Base-by-base conservation (phyloP, 2,329 filamentous ascomycete species). In the Phialocephala subalpina region DNA sequence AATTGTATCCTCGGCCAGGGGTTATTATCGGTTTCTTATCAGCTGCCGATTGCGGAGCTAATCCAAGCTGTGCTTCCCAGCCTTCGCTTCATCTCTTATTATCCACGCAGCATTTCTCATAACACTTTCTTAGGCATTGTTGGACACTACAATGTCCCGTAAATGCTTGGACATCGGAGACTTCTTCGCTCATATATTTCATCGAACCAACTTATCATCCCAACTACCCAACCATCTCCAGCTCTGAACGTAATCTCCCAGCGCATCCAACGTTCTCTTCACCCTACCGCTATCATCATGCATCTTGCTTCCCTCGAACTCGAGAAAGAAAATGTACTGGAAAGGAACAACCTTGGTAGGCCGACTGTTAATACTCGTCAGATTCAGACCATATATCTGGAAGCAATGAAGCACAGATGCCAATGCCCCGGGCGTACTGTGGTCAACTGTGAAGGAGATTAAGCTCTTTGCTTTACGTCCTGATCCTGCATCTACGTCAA, bases 241-340 rank as follows among this genome's bases (percentile, higher is more conserved):
- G 56, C 80, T 83, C 77, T 86, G 81, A n/a, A 88, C 87, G 68
- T 88, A 85, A 35, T 76, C 77, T 1, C 79, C 80, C 70, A 94
- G 81, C 69, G 85, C 85, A 59, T 80, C 80, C 75, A 94, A 78
- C 29, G 88, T 90, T 25, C 79, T 79, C 65, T 86, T 83, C 18
- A 94, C 89, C 67, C 83, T 82, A 3, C 83, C 85, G 60, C 84
- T 82, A 1, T 82, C 82, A 72, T 87, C 87, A 58, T 80, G 77
- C 63, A 77, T 73, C 70, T 80, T 80, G 76, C 87, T 84, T 1
- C 91, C 90, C 77, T 91, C 87, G 73, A 97, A 94, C 82, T 98
- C 95, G 35, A 97, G 90, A 76, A 98, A 94, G 81, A 98, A 97
- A 42, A 97, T 87, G 80, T 98, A 98, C 77, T 97, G 90, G 87